Evolutionary conservation across 495 filamentous ascomycete genomes (phyloP), one percentile per base, ranked within the genome.

Genomic region (Talaromyces borbonicus): DNA sequence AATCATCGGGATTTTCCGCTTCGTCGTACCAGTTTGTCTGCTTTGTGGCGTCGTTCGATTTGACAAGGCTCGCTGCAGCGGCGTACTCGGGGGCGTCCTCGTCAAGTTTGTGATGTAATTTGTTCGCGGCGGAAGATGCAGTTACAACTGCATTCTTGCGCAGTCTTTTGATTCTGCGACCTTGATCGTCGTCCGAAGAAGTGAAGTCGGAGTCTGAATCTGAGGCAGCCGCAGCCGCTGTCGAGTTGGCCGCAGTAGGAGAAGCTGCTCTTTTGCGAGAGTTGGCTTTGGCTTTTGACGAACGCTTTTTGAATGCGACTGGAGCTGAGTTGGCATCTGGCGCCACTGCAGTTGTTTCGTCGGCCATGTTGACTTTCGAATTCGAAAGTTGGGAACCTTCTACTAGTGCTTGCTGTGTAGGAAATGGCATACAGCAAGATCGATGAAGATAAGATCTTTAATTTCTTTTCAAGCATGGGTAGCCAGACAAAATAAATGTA

Each of bases 1-100:
- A 53, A 4, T 32, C 42, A 12, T 65, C 63, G 12, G 61, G 52
- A 2, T 49, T 47, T 16, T 62, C 56, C 37, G 77, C 70, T 42
- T 90, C 84, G 49, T 89, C 87, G 64, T 84, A 92, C 88, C 89
- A 95, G 59, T 93, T 85, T n/a, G 75, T 80, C 16, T 78, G 75
- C 52, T 93, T 95, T 4, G 92, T 97, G n/a, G 92, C 92, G 57
- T 95, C 90, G 58, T 89, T 88, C 48, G 73, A 77, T 47, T 71
- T 66, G 22, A 79, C 72, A 32, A 93, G 77, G 11, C 68, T 68
- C 4, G 48, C 54, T 0, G 68, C 59, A 9, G 53, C 57, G 16
- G 54, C 53, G 8, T 81, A 75, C 39, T 80, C 80, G 32, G 72
- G 60, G 57, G 79, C 83, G 23, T 66, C 54, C 15, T 71, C 54